A percentile compares a stretch with the other conserved stretches of the same genome.
Conservation (phyloP, 2,329 filamentous ascomycete genomes). For the Ophiostoma triangulosporum region DNA sequence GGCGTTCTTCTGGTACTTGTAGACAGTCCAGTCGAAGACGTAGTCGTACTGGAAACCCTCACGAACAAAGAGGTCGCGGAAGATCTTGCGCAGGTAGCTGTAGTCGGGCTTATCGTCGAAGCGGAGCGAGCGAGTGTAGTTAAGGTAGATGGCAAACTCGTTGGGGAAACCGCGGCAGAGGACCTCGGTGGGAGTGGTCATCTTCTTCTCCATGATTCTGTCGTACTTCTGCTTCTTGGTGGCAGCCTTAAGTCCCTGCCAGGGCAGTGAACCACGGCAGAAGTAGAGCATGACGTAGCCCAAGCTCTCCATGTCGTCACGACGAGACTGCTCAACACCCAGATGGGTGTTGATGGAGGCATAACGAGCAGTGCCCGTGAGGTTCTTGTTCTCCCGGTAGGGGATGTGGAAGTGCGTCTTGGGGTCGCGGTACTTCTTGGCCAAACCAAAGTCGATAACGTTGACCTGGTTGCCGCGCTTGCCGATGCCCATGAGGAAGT, state of each 20-base stretch:
- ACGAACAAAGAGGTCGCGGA: slow-evolving; percentile 96
- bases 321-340: slow-evolving; percentile 96
- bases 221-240: slow-evolving; percentile 72
- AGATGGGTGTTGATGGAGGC: slow-evolving; percentile 98
- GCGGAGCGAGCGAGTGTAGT: slow-evolving; percentile 95
- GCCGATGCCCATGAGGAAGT: slow-evolving; percentile 98
- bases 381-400: slow-evolving; percentile 99
- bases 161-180: slow-evolving; percentile 98
- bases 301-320: slow-evolving; percentile 98
- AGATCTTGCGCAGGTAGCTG: slow-evolving; percentile 99
- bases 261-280: slow-evolving; percentile 88
- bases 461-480: slow-evolving; percentile 99
- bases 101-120: slow-evolving; percentile 99
- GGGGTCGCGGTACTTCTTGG: slow-evolving; percentile 98
- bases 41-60: slow-evolving; percentile 99
- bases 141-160: slow-evolving; percentile 98
- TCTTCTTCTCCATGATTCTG: slow-evolving; percentile 99
- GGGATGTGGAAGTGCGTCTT: slow-evolving; percentile 99
- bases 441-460: slow-evolving; percentile 95
- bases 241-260: slow-evolving; percentile 5
- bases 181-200: slow-evolving; percentile 97
- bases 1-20: slow-evolving; percentile 99
- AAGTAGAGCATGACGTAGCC: slow-evolving; percentile 99
- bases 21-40: slow-evolving; percentile 99
- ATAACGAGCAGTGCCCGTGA: slow-evolving; percentile 96